Evolutionary conservation across 176 grass and related monocot species (phyloP).

Genomic region (Oryza officinalis): DNA sequence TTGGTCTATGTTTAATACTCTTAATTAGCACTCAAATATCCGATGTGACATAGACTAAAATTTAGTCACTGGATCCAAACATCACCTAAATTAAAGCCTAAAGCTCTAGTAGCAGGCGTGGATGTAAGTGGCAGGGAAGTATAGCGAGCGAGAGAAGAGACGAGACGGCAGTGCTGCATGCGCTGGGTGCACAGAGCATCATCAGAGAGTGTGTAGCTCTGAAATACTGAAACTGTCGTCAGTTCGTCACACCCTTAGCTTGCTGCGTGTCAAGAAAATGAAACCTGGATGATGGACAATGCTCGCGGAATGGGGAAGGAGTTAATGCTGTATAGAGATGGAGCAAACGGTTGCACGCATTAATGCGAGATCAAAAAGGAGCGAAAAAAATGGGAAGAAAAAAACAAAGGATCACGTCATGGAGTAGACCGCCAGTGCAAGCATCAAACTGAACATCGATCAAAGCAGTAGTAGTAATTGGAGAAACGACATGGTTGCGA

Average conservation of each 20-base stretch:
- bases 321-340: constrained; percentile 28
- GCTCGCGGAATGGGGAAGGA: constrained; percentile 23
- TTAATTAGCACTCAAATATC: too few relatives aligned
- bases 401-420: constrained; percentile 28
- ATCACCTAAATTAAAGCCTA: constrained; percentile 23
- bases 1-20: too few relatives aligned
- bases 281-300: neutral
- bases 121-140: constrained; percentile 17
- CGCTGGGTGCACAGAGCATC: neutral
- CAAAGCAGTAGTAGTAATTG: neutral
- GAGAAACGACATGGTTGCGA: neutral
- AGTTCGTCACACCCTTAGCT: neutral
- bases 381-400: neutral
- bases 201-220: neutral
- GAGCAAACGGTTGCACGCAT: constrained; percentile 17
- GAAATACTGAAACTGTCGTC: neutral
- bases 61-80: too few relatives aligned
- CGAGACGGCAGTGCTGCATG: neutral
- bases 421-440: constrained; percentile 3
- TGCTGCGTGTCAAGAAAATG: constrained; percentile 16
- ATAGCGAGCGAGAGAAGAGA: neutral
- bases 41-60: too few relatives aligned
- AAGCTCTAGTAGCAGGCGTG: neutral
- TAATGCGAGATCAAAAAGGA: constrained; percentile 28
- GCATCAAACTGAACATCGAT: neutral